A percentile compares a stretch with the other conserved stretches of the same genome.
Evolutionary conservation across 1,139 yeast species (phyloP).

Genomic region (Kodamaea alishanica): DNA sequence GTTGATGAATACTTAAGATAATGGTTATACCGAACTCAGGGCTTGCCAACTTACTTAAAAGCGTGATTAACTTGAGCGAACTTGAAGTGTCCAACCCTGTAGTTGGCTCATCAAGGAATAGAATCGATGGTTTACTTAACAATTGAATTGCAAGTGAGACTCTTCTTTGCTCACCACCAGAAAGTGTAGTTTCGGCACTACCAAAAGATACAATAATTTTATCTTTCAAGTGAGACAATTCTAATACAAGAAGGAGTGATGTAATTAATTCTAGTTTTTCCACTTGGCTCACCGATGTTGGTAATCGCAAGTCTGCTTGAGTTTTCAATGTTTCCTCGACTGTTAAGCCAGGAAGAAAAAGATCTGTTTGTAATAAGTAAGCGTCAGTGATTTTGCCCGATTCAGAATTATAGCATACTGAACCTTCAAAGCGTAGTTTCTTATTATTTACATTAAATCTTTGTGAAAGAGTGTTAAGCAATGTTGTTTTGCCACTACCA

Average conservation of each 20-base stretch:
- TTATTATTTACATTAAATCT: conserved; percentile 42
- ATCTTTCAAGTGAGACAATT: conserved; percentile 57
- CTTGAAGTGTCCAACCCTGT: conserved; percentile 83
- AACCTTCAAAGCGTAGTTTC: conserved; percentile 31
- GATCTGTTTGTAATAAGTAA: conserved; percentile 76
- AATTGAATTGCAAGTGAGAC: conserved; percentile 76
- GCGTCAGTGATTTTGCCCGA: conserved; percentile 45
- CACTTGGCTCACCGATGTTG: conserved; percentile 33
- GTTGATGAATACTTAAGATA: conserved; percentile 79
- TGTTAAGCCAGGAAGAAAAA: conserved; percentile 65
- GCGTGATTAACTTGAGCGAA: conserved; percentile 61
- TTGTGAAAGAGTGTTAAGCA: conserved; percentile 68
- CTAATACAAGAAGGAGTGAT: conserved; percentile 56
- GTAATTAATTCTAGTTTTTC: conserved; percentile 51
- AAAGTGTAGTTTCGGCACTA: conserved; percentile 46
- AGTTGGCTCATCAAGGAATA: conserved; percentile 85
- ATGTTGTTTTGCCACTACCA: conserved; percentile 84
- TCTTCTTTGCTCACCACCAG: conserved; percentile 85
- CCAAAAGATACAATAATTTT: conserved; percentile 52
- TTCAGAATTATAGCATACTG: conserved; percentile 18
- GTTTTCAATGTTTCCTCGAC: conserved; percentile 64
- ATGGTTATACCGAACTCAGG: conserved; percentile 62
- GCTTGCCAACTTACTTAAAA: conserved; percentile 51
- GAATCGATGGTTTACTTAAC: conserved; percentile 67
- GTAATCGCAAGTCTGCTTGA: conserved; percentile 68